Percentiles rank a stretch among this genome's conserved stretches.
Evolutionary conservation across 1,284 basidiomycete genomes (phyloP).

Genomic region (Ustilago bromivora): DNA sequence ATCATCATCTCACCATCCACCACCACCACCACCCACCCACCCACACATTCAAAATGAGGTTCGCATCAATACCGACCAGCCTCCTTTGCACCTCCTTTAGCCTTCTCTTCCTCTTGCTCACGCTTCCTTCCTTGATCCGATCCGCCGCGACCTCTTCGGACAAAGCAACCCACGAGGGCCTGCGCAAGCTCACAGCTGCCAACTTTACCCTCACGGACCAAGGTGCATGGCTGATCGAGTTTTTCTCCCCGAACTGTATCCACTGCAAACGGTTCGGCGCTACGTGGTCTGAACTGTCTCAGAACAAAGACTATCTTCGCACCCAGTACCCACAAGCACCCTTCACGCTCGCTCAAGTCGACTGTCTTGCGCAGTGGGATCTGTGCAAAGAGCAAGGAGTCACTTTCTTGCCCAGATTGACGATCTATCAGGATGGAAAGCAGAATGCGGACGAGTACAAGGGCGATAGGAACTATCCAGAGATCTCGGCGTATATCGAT

Average conservation of each 20-base stretch:
- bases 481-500: slow-evolving; percentile 59
- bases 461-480: slow-evolving; percentile 57
- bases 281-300: slow-evolving; percentile 81
- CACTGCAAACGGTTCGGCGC: slow-evolving; percentile 84
- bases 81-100: slow-evolving; percentile 8
- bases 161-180: slow-evolving; percentile 48
- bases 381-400: slow-evolving; percentile 63
- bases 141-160: slow-evolving; percentile 26
- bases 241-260: slow-evolving; percentile 77
- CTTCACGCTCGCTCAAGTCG: slow-evolving; percentile 65
- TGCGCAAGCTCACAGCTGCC: slow-evolving; percentile 51
- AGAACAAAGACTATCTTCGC: slow-evolving; percentile 74
- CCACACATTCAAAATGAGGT: slow-evolving; percentile 17
- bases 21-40: not conserved
- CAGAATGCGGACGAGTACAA: slow-evolving; percentile 46
- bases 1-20: no score
- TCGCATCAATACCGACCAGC: slow-evolving; percentile 27
- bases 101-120: slow-evolving; percentile 13
- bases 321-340: slow-evolving; percentile 70
- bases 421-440: slow-evolving; percentile 62
- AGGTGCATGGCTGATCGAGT: slow-evolving; percentile 67
- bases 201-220: slow-evolving; percentile 59
- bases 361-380: slow-evolving; percentile 59
- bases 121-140: slow-evolving; percentile 11
- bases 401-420: slow-evolving; percentile 50